These are phyloP conservation scores for Microdochium bolleyi DNA, from an alignment of 2,329 filamentous ascomycete genomes.

Conservation along the genomic window DNA sequence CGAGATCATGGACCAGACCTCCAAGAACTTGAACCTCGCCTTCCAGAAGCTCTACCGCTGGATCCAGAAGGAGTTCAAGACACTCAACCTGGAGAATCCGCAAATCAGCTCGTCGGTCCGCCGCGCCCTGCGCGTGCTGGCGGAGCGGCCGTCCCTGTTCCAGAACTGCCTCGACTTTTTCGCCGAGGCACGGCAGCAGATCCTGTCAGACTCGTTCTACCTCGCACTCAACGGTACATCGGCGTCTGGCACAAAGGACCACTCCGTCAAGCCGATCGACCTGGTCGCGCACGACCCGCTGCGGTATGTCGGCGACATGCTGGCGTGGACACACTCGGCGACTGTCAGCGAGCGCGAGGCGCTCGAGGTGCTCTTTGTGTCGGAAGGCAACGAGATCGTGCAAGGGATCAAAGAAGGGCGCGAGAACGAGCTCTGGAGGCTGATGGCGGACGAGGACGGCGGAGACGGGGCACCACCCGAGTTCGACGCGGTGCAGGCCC, in stretches of 20 bases:
- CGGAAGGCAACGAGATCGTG: slow-evolving; percentile 81
- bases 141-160: slow-evolving; percentile 83
- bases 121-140: slow-evolving; percentile 74
- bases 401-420: slow-evolving; percentile 73
- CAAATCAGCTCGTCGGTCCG: slow-evolving; percentile 83
- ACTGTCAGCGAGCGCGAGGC: slow-evolving; percentile 91
- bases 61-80: slow-evolving; percentile 90
- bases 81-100: slow-evolving; percentile 85
- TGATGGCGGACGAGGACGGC: slow-evolving; percentile 48
- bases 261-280: slow-evolving; percentile 80
- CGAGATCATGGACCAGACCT: slow-evolving; percentile 86
- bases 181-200: slow-evolving; percentile 78
- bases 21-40: slow-evolving; percentile 76
- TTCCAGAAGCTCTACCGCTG: slow-evolving; percentile 96
- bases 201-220: slow-evolving; percentile 84
- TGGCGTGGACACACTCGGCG: slow-evolving; percentile 92
- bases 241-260: slow-evolving; percentile 48
- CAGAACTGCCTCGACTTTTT: slow-evolving; percentile 92
- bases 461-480: slow-evolving; percentile 36
- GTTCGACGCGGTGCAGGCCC: slow-evolving; percentile 75
- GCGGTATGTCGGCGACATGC: slow-evolving; percentile 92
- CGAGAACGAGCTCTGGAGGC: slow-evolving; percentile 77
- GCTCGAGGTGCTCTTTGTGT: slow-evolving; percentile 82
- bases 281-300: slow-evolving; percentile 86
- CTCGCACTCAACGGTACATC: slow-evolving; percentile 71